phyloP scores from a whole-genome alignment of 495 filamentous ascomycete genomes.

The Penicillium lagena region DNA sequence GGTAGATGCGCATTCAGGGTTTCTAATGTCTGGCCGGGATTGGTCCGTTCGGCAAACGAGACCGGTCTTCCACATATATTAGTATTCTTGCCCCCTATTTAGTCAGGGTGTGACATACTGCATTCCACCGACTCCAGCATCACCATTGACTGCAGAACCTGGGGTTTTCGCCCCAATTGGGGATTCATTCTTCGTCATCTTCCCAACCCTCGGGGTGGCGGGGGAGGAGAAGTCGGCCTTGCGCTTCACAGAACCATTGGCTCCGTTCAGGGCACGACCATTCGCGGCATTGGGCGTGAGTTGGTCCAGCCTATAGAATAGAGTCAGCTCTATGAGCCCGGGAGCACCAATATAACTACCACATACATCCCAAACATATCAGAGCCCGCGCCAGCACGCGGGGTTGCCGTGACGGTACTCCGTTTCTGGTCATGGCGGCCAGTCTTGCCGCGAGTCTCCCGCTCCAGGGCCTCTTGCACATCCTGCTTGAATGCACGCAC shows the following conservation, averaged over 20 bases:
- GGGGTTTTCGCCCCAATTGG: slow-evolving; percentile 23
- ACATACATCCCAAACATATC: slow-evolving; percentile 84
- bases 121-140: slow-evolving; percentile 10
- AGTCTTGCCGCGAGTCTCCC: slow-evolving; percentile 56
- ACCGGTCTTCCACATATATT: slow-evolving; percentile 31
- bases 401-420: slow-evolving; percentile 49
- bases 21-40: slow-evolving; percentile 75
- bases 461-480: slow-evolving; percentile 75
- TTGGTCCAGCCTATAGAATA: slow-evolving; percentile 59
- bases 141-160: slow-evolving; percentile 12
- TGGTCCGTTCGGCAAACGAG: slow-evolving; percentile 63
- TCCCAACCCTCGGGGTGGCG: slow-evolving; percentile 43
- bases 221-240: slow-evolving; percentile 57
- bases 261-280: slow-evolving; percentile 29
- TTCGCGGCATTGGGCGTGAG: slow-evolving; percentile 69
- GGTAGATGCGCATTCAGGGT: slow-evolving; percentile 73
- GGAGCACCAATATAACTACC: neutral
- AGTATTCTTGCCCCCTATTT: neutral
- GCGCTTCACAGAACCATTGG: slow-evolving; percentile 55
- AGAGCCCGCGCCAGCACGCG: slow-evolving; percentile 49
- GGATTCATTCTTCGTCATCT: slow-evolving; percentile 28
- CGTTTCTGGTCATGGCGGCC: slow-evolving; percentile 58
- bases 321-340: neutral
- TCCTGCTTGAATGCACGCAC: slow-evolving; percentile 76
- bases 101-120: slow-evolving; percentile 20